Base-by-base conservation (phyloP, 163 green algal species). In the Coccomyxa subellipsoidea region DNA sequence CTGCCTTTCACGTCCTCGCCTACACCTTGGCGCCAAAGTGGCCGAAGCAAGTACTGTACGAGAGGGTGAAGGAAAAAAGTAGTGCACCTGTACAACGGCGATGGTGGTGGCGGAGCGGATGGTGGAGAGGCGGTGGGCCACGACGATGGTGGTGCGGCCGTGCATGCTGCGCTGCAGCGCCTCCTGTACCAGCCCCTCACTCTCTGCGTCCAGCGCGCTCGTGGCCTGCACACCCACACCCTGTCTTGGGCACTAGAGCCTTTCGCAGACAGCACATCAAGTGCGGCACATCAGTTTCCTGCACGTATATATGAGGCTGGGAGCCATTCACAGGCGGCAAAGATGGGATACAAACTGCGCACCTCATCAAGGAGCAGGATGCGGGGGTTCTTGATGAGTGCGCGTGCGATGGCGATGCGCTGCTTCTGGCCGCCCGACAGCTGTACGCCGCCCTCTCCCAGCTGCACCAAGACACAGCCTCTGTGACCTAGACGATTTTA, bases 341-440 rank as follows among this genome's bases (percentile, higher is more conserved):
- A 34, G 10, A n/a, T 21, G 2, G 6, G 6, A 36, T 34, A 27
- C 12, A 18, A 66, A 18, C 12, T 66, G 32, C 2, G 98, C 37
- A 95, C 94, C 85, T 98, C 95, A 83, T 98, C 95, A 76, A 98
- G 90, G 31, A 98, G 88, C 71, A 96, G 86, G 71, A 97, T 91
- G 32, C 93, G 92, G 1, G 92, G 89, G 84, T 98, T 91, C 59
- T 76, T 84, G 54, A 87, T 39, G 47, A 98, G 84, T 23, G 95
- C 94, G 29, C 92, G 84, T 2, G 94, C 94, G 27, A 97, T 92
- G 23, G 94, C 94, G 38, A 97, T 90, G 47, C 94, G 89, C 88
- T 97, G 94, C 34, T 92, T 89, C 89, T 98, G 92, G 7, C 94
- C 94, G 37, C 94, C 83, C 29, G 66, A 79, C 34, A 84, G 66